Percentiles rank a stretch among this genome's conserved stretches.
Conservation (phyloP, 2,329 filamentous ascomycete species). For the Zasmidium angulare region DNA sequence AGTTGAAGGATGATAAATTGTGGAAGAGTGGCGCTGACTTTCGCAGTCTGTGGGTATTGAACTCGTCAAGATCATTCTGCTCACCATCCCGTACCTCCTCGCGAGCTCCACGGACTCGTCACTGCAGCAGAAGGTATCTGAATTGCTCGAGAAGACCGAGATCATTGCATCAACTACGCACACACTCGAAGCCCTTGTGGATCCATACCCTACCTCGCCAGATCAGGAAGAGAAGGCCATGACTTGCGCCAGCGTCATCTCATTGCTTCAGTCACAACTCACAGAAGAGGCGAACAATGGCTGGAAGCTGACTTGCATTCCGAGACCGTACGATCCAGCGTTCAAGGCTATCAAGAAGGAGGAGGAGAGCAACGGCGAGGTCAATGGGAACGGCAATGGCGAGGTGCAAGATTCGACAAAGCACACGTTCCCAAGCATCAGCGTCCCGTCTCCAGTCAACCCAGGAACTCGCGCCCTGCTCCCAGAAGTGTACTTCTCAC, state of each 20-base stretch:
- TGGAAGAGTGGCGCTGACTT: background rate
- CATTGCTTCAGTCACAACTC: constrained; percentile 81
- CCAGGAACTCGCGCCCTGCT: constrained; percentile 76
- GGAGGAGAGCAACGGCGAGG: constrained; percentile 39
- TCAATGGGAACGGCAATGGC: constrained; percentile 66
- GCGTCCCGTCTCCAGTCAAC: constrained; percentile 71
- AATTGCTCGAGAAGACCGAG: constrained; percentile 88
- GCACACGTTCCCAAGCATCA: constrained; percentile 74
- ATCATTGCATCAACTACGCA: constrained; percentile 90
- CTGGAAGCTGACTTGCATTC: constrained; percentile 71
- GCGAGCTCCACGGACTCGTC: constrained; percentile 64
- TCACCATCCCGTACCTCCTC: constrained; percentile 90
- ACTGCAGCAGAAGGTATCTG: constrained; percentile 70
- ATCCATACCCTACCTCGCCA: constrained; percentile 66
- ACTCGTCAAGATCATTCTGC: constrained; percentile 92
- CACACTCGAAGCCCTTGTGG: constrained; percentile 78
- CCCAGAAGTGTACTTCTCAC: constrained; percentile 90
- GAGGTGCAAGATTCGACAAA: constrained; percentile 53
- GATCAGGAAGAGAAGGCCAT: constrained; percentile 64
- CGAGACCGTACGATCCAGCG: constrained; percentile 53
- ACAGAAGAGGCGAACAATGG: constrained; percentile 70
- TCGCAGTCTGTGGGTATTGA: constrained; percentile 66
- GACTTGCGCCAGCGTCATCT: constrained; percentile 69
- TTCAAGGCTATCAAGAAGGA: constrained; percentile 22
- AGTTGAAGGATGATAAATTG: constrained; percentile 36